Conservation (phyloP, 345 rosid genomes). For the Atalantia buxifolia region DNA sequence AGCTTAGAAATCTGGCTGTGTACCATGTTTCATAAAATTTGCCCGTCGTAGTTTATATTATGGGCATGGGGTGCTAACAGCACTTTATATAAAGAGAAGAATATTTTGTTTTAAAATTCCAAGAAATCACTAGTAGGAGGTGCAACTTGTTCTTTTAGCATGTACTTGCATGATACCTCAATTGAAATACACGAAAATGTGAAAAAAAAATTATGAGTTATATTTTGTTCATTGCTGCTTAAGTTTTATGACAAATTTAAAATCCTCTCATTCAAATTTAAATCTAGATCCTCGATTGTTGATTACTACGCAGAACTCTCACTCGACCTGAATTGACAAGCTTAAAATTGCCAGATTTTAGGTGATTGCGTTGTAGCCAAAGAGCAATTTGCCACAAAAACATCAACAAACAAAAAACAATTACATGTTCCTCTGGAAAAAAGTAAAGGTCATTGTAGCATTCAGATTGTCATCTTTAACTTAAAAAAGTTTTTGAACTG, state of each 20-base stretch:
- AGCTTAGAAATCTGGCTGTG: neutral
- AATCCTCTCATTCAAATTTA: too few relatives aligned
- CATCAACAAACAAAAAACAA: neutral
- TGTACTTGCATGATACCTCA: neutral
- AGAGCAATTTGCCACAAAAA: neutral
- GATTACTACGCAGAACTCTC: neutral
- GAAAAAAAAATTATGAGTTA: too few relatives aligned
- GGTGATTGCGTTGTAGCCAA: too few relatives aligned
- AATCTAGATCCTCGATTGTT: neutral
- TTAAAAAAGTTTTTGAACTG: neutral
- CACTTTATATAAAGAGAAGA: too few relatives aligned
- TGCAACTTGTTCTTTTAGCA: neutral
- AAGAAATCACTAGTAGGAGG: too few relatives aligned
- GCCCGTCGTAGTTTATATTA: neutral
- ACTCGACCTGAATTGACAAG: neutral
- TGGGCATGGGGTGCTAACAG: neutral
- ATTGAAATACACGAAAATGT: neutral
- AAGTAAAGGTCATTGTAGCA: neutral
- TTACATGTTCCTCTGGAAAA: neutral
- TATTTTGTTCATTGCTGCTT: neutral
- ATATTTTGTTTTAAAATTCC: neutral
- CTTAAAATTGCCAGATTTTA: neutral
- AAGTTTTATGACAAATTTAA: too few relatives aligned
- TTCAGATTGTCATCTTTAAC: slow-evolving; percentile 15
- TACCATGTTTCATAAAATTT: neutral